phyloP scores from a whole-genome alignment of 2,329 filamentous ascomycete species.

The Pseudogymnoascus sp. region DNA sequence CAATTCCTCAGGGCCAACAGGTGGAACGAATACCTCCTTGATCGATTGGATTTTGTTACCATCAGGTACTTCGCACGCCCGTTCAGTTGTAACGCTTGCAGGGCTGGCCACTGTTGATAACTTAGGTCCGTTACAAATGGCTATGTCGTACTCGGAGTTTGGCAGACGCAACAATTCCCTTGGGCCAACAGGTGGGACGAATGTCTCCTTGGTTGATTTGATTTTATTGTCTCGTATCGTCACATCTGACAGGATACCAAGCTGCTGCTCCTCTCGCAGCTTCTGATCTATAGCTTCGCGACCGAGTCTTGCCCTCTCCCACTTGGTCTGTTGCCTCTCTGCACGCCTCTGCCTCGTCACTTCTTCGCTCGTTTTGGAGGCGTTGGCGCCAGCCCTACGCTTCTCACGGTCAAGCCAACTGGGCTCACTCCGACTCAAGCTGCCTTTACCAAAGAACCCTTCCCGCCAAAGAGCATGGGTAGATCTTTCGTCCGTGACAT shows the following conservation, averaged over 20 bases:
- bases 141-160: constrained; percentile 40
- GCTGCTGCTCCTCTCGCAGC: constrained; percentile 41
- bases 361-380: constrained; percentile 69
- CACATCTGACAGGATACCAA: neutral
- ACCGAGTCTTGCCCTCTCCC: constrained; percentile 82
- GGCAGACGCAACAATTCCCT: constrained; percentile 42
- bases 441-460: constrained; percentile 95
- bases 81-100: constrained; percentile 13
- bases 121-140: neutral
- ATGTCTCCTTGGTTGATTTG: constrained; percentile 2
- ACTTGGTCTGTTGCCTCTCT: constrained; percentile 76
- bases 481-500: constrained; percentile 67
- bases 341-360: constrained; percentile 66
- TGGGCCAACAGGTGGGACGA: constrained; percentile 20
- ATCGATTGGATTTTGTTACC: neutral
- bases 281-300: constrained; percentile 73
- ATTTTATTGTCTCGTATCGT: neutral
- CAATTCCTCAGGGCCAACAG: constrained; percentile 33
- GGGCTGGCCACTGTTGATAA: neutral
- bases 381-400: constrained; percentile 55
- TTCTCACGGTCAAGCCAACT: constrained; percentile 84
- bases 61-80: constrained; percentile 1
- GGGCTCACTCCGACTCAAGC: constrained; percentile 84
- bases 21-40: constrained; percentile 15
- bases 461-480: constrained; percentile 86